phyloP scores from a whole-genome alignment of 1,284 basidiomycete genomes.

The Mrakiaceae sp. region DNA sequence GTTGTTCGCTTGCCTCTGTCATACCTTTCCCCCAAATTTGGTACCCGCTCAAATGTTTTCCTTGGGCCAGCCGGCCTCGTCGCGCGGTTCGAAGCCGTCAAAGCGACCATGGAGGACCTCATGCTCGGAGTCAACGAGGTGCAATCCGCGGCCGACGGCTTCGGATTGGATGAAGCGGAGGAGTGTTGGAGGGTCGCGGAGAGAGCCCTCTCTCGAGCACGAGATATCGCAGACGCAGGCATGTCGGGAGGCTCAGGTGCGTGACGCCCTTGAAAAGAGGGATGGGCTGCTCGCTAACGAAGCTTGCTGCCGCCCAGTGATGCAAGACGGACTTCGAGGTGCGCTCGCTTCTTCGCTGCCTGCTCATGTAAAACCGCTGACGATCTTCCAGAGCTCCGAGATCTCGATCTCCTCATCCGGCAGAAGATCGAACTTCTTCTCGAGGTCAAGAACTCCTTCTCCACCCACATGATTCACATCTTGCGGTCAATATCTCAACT shows the following conservation, averaged over 20 bases:
- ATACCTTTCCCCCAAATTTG: neutral
- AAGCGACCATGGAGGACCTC: conserved; percentile 1
- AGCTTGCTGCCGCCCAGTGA: too few relatives aligned
- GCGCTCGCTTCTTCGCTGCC: too few relatives aligned
- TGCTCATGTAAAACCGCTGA: neutral
- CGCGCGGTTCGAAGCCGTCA: neutral
- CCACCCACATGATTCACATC: conserved; percentile 15
- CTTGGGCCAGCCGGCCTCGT: neutral
- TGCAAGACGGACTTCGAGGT: too few relatives aligned
- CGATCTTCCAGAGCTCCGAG: neutral
- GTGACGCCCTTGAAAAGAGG: too few relatives aligned
- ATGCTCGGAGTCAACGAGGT: neutral
- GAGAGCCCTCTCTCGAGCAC: conserved; percentile 1
- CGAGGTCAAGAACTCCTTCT: conserved; percentile 10
- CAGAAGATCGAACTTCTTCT: conserved; percentile 4
- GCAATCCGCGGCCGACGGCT: neutral
- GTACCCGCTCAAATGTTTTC: neutral
- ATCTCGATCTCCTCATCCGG: conserved; percentile 9
- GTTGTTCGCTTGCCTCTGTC: neutral
- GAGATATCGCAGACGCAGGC: neutral
- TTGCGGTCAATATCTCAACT: conserved; percentile 14
- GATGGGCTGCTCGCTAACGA: too few relatives aligned
- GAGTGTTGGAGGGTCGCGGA: conserved; percentile 10
- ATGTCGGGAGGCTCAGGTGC: too few relatives aligned
- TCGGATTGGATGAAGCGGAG: conserved; percentile 10